Conservation (phyloP, 805 yeast genomes). For the Lipomyces oligophaga region DNA sequence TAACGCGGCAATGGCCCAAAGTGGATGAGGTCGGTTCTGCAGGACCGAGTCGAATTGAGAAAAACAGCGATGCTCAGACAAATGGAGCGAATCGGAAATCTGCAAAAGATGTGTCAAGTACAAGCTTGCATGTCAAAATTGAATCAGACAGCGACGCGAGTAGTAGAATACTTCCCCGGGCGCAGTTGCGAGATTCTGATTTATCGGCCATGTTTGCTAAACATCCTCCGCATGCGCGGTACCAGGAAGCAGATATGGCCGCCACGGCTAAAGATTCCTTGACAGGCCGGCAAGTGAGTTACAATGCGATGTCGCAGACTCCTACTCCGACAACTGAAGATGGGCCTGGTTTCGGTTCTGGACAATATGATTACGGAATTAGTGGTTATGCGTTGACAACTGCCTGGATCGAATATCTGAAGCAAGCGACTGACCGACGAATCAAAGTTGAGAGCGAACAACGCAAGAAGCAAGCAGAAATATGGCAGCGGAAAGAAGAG, state of each 20-base stretch:
- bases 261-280: background rate
- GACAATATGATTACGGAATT: background rate
- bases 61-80: background rate
- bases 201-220: background rate
- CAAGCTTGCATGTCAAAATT: background rate
- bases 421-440: constrained; percentile 19
- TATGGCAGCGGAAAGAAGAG: background rate
- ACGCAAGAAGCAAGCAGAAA: background rate
- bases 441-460: constrained; percentile 17
- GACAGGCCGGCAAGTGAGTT: background rate
- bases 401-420: constrained; percentile 24
- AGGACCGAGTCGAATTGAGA: too few species aligned
- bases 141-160: constrained; percentile 8
- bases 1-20: too few species aligned
- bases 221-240: background rate
- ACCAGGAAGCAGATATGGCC: background rate
- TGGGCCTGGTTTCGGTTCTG: background rate
- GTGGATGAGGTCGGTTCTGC: too few species aligned
- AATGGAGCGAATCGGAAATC: background rate
- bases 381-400: constrained; percentile 13
- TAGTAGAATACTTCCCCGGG: constrained; percentile 14
- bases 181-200: constrained; percentile 9
- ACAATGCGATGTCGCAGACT: too few species aligned
- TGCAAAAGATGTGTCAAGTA: background rate
- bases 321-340: background rate